Evolutionary conservation across 441 rosid genomes (phyloP).

Genomic region (Manihot esculenta): DNA sequence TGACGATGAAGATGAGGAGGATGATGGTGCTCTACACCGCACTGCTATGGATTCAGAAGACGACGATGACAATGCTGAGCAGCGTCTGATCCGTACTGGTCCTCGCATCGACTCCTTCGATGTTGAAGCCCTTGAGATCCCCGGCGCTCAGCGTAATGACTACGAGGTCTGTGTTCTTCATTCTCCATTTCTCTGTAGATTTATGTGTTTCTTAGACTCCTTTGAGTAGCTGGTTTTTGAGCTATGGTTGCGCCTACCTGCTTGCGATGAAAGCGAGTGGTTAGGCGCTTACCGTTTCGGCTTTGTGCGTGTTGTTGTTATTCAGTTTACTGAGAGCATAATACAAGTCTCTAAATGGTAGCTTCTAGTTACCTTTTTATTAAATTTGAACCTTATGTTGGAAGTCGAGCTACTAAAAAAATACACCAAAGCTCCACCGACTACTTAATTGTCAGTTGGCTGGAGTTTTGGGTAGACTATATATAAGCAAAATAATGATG

Average conservation of each 20-base stretch:
- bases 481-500: not conserved
- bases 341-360: not conserved
- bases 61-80: constrained; percentile 69
- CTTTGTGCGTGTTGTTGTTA: not conserved
- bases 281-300: no score
- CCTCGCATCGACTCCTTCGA: constrained; percentile 89
- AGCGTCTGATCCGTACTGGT: constrained; percentile 84
- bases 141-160: constrained; percentile 68
- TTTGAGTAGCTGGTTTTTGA: not conserved
- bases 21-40: constrained; percentile 23
- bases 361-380: not conserved
- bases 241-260: not conserved
- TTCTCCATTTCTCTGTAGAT: not conserved
- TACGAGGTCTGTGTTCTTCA: constrained; percentile 48
- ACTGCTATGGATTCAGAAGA: constrained; percentile 62
- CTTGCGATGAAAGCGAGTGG: not conserved
- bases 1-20: constrained; percentile 43
- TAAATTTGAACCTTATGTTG: not conserved
- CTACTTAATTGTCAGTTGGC: not conserved
- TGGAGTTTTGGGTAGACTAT: constrained; percentile 6
- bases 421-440: not conserved
- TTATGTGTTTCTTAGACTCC: not conserved
- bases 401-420: not conserved
- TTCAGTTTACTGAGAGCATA: not conserved
- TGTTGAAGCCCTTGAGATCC: constrained; percentile 95